Base-by-base conservation (phyloP, 139 green algal genomes). In the Picochlorum sp. region DNA sequence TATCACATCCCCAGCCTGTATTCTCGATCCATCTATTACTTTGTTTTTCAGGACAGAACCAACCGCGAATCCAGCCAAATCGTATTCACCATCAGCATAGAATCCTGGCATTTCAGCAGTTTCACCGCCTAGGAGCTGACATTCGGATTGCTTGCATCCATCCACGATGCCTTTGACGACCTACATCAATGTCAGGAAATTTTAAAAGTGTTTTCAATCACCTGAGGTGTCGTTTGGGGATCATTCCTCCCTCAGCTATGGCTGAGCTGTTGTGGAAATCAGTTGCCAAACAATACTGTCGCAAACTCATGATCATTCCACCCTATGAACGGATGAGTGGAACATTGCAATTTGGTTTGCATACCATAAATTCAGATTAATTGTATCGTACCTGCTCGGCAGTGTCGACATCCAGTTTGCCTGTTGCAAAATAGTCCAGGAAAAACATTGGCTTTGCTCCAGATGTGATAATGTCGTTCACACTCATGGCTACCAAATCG, bases 71-170 rank as follows among this genome's bases (percentile, higher is more conserved):
- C 92, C 92, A 16, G 90, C 94, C 54, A 98, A 80, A 81, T 98
- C 92, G 73, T 98, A 98, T 74, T 98, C 92, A 34, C 90, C 94
- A n/a, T 79, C 74, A n/a, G 77, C 56, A 77, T 98, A 98, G 63
- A 98, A 97, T 26, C 92, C 92, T 6, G 92, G 92, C 92, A 98
- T 98, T 81, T 98, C 92, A 6, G 92, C 92, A 1, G 92, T 98
- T 84, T 98, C 92, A 28, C 92, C 92, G 20, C 92, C 92, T 37
- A 98, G 71, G 59, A 98, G 75, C 6, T 74, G 64, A 73, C 92
- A 98, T 61, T 85, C 87, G 0, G 77, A 87, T 77, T 96, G 77
- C 21, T 70, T 73, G 85, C 92, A 98, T 32, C 92, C 92, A 21
- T 96, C 89, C 49, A 98, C 88, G 62, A 98, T 98, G 61, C 92